These are phyloP conservation scores for Spizellomyces sp. DNA, from an alignment of 192 early-diverging fungal species.

Conservation along the genomic window DNA sequence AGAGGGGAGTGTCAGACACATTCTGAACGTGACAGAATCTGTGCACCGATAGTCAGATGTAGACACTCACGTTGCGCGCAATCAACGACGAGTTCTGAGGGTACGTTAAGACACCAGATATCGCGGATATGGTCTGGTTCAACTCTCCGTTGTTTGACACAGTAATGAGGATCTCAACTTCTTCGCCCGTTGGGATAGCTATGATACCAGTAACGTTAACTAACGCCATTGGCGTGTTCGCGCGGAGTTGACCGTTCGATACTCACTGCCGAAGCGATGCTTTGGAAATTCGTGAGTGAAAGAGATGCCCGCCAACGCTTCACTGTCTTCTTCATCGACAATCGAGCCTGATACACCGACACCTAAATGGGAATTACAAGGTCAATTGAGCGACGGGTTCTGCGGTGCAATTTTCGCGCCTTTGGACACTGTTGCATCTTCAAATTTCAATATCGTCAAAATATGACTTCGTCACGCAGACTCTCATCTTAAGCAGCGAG, in stretches of 20 bases:
- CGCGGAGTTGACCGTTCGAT: background rate
- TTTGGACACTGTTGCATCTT: too few relatives aligned
- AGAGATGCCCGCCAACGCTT: background rate
- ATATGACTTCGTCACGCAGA: too few relatives aligned
- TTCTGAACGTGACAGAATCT: background rate
- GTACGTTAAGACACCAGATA: conserved; percentile 23
- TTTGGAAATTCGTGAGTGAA: conserved; percentile 28
- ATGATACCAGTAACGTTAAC: background rate
- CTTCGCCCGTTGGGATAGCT: conserved; percentile 24
- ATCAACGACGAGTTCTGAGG: conserved; percentile 9
- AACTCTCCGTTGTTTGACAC: conserved; percentile 23
- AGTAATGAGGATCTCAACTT: conserved; percentile 5
- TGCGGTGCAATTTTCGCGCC: too few relatives aligned
- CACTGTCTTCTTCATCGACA: conserved; percentile 7
- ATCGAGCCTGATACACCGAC: background rate
- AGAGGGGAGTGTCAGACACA: background rate
- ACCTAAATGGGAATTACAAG: too few relatives aligned
- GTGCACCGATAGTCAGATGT: background rate
- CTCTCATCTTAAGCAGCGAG: too few relatives aligned
- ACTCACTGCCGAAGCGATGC: conserved; percentile 29
- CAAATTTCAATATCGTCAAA: too few relatives aligned
- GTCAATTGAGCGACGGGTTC: too few relatives aligned
- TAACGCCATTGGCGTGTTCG: background rate
- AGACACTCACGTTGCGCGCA: conserved; percentile 23
- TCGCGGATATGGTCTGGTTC: conserved; percentile 14